A percentile compares a stretch with the other conserved stretches of the same genome.
Evolutionary conservation across 306 rosid genomes (phyloP).

Genomic region (Rubus parviflorus): DNA sequence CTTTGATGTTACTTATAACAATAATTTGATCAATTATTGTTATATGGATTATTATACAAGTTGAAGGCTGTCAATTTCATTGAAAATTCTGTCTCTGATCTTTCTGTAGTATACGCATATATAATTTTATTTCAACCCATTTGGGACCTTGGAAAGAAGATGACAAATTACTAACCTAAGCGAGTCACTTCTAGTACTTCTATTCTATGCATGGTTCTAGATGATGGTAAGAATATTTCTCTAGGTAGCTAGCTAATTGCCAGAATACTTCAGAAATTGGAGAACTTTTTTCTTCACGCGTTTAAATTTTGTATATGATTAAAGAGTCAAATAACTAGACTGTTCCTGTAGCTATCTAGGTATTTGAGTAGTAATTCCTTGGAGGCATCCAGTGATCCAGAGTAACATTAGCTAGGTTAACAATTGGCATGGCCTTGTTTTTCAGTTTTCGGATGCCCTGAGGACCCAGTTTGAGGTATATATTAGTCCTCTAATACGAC

Average conservation of each 20-base stretch:
- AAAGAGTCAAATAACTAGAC: neutral
- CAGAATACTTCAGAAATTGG: neutral
- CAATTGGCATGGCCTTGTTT: neutral
- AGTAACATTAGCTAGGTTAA: neutral
- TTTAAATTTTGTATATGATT: neutral
- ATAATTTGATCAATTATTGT: neutral
- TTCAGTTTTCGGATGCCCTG: conserved; percentile 25
- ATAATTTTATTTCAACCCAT: conserved; percentile 25
- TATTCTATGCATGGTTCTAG: neutral
- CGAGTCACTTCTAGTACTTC: conserved; percentile 1
- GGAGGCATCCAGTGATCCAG: neutral
- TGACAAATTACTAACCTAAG: conserved; percentile 24
- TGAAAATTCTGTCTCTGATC: conserved; percentile 30
- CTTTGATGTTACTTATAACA: too few species aligned
- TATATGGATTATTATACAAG: neutral
- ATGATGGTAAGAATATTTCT: neutral
- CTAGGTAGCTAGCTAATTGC: neutral
- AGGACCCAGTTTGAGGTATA: conserved; percentile 28
- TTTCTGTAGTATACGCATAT: conserved; percentile 28
- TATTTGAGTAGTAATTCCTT: neutral
- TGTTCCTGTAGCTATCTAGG: neutral
- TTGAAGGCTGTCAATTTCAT: conserved; percentile 23
- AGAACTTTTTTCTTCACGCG: conserved; percentile 7
- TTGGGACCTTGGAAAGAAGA: conserved; percentile 27
- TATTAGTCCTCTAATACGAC: conserved; percentile 52